A percentile compares a stretch with the other conserved stretches of the same genome.
Evolutionary conservation across 768 basidiomycete genomes (phyloP).

Genomic region (Kwoniella heveanensis): DNA sequence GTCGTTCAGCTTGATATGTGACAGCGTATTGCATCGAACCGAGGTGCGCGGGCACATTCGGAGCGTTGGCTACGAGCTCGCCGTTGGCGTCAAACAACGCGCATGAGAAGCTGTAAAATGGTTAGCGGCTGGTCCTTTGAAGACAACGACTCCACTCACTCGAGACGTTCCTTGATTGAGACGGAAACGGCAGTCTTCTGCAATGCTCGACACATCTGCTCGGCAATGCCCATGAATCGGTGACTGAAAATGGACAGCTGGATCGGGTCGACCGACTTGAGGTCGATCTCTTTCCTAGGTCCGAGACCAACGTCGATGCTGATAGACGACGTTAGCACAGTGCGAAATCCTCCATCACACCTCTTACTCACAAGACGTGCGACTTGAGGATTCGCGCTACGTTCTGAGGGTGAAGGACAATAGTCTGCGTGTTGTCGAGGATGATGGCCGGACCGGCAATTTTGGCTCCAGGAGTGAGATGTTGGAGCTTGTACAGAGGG

Average conservation of each 20-base stretch:
- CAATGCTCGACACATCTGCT: conserved; percentile 82
- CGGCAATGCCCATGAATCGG: conserved; percentile 97
- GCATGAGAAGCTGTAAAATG: conserved; percentile 30
- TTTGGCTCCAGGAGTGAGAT: conserved; percentile 34
- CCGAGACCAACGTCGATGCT: conserved; percentile 47
- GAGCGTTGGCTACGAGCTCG: conserved; percentile 34
- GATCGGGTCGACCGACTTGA: conserved; percentile 39
- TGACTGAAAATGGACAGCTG: conserved; percentile 89
- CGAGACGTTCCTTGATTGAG: conserved; percentile 93
- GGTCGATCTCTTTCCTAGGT: conserved; percentile 33
- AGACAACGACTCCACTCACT: conserved; percentile 60
- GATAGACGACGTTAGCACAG: background rate
- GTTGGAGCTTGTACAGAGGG: conserved; percentile 31
- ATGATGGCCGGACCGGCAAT: conserved; percentile 81
- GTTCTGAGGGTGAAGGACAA: conserved; percentile 67
- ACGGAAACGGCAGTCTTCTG: conserved; percentile 93
- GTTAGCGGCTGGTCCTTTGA: conserved; percentile 51
- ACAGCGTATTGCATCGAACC: conserved; percentile 45
- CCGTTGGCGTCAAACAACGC: conserved; percentile 29
- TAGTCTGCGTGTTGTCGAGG: conserved; percentile 93
- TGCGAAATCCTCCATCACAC: background rate
- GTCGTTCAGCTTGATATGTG: conserved; percentile 35
- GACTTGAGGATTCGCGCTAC: conserved; percentile 35
- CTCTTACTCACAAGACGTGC: conserved; percentile 30
- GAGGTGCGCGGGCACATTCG: conserved; percentile 39